Conservation (phyloP, 1,284 basidiomycete genomes). For the Leccinum fuscescens region DNA sequence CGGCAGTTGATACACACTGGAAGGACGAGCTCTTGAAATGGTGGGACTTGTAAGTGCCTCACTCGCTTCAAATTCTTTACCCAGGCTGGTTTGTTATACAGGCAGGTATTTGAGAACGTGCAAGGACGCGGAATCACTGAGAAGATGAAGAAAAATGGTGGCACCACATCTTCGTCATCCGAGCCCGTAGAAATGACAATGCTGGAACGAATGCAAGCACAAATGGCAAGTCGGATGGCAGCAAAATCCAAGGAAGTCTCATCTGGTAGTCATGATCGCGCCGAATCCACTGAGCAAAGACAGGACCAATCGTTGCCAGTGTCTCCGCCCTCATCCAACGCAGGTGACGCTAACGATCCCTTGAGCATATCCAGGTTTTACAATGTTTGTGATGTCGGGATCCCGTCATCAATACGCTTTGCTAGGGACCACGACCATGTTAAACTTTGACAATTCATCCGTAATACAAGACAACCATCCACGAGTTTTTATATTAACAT, state of each 20-base stretch:
- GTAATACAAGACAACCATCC: no score
- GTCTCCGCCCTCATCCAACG: neutral
- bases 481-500: no score
- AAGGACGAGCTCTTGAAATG: neutral
- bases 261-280: neutral
- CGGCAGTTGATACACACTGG: neutral
- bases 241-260: neutral
- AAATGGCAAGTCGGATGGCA: neutral
- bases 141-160: neutral
- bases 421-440: no score
- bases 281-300: neutral
- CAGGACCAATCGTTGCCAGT: neutral
- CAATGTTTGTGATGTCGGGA: no score
- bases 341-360: no score
- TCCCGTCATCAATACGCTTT: no score
- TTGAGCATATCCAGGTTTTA: no score
- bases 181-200: neutral
- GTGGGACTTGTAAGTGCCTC: no score
- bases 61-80: no score
- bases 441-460: no score
- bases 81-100: no score
- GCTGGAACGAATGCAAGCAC: neutral
- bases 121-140: neutral
- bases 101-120: neutral
- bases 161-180: neutral